phyloP scores from a whole-genome alignment of 192 early-diverging fungal genomes.

The Coemansia sp. region DNA sequence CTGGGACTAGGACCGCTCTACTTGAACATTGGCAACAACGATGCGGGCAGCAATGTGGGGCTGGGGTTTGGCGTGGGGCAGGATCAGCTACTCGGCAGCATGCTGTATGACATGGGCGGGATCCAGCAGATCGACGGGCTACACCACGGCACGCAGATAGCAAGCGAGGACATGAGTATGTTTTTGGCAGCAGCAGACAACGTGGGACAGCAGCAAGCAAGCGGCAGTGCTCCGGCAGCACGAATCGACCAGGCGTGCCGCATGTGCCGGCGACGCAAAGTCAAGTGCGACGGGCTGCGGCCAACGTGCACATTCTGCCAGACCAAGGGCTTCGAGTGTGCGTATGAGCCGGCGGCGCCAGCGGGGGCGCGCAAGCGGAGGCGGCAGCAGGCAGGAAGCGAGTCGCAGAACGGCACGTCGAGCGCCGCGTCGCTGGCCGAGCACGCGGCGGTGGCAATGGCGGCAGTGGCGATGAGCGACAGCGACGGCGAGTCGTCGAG shows the following conservation, averaged over 20 bases:
- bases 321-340: conserved; percentile 42
- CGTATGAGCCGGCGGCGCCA: conserved; percentile 45
- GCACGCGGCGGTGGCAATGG: conserved; percentile 1
- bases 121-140: conserved; percentile 52
- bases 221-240: conserved; percentile 7
- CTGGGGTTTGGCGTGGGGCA: conserved; percentile 25
- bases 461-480: conserved; percentile 4
- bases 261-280: conserved; percentile 60
- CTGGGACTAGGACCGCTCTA: conserved; percentile 37
- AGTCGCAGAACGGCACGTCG: conserved; percentile 20
- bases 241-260: conserved; percentile 58
- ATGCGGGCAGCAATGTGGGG: conserved; percentile 9
- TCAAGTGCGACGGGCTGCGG: conserved; percentile 55
- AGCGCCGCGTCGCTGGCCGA: neutral
- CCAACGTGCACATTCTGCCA: conserved; percentile 54
- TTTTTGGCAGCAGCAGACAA: neutral
- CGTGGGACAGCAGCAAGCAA: neutral
- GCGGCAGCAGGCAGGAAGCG: conserved; percentile 14
- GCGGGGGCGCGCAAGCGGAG: conserved; percentile 38
- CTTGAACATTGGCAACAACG: neutral
- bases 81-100: conserved; percentile 31
- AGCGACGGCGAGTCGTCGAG: conserved; percentile 26
- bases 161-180: neutral
- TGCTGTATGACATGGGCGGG: conserved; percentile 43
- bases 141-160: conserved; percentile 21